Percentiles rank a stretch among this genome's conserved stretches.
Evolutionary conservation across 805 yeast genomes (phyloP).

Genomic region (Wickerhamiella spandovensis): DNA sequence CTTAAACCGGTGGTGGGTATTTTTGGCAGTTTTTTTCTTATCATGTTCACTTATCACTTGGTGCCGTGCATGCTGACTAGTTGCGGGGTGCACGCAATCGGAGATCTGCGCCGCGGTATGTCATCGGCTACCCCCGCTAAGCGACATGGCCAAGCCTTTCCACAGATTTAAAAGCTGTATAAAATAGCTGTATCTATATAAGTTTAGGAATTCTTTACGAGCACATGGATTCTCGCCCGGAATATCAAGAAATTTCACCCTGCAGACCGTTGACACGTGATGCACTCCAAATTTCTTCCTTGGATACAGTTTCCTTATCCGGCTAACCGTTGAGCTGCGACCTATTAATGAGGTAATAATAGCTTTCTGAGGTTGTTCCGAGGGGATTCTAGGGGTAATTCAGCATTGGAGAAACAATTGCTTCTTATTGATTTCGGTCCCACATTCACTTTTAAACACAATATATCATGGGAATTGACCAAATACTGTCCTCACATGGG

Average conservation of each 20-base stretch:
- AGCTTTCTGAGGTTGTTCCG: not conserved
- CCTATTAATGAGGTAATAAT: not conserved
- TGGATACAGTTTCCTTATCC: not conserved
- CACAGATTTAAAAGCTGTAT: no score
- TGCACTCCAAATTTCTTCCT: not conserved
- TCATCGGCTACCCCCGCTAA: not conserved
- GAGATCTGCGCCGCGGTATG: not conserved
- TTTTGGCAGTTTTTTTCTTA: not conserved
- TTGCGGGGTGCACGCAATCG: not conserved
- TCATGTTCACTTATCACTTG: not conserved
- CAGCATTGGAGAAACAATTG: no score
- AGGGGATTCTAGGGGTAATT: no score
- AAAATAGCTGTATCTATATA: no score
- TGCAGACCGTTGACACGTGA: no score
- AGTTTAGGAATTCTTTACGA: no score
- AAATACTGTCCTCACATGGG: no score
- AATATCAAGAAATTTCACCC: no score
- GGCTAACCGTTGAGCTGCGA: not conserved
- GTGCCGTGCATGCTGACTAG: not conserved
- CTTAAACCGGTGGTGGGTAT: not conserved
- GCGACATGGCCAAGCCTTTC: not conserved
- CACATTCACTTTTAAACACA: no score
- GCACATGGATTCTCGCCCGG: no score
- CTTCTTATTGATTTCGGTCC: no score
- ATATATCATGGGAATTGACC: no score